Conservation (phyloP, 2,329 filamentous ascomycete genomes). For the Penicillium brevicompactum region DNA sequence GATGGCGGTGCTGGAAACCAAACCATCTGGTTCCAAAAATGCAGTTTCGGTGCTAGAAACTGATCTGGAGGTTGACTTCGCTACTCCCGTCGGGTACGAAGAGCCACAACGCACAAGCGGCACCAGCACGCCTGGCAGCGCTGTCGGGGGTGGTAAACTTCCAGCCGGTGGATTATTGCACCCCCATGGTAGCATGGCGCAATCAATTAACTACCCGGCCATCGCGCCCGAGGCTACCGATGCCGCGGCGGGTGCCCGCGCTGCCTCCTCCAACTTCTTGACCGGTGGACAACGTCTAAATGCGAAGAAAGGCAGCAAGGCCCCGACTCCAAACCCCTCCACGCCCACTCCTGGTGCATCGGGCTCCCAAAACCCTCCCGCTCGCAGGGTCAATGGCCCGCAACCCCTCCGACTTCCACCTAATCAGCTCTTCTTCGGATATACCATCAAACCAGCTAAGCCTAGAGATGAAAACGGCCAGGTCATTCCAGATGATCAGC, state of each 20-base stretch:
- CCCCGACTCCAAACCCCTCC: constrained; percentile 69
- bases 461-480: constrained; percentile 69
- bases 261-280: constrained; percentile 75
- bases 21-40: constrained; percentile 79
- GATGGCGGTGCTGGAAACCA: constrained; percentile 90
- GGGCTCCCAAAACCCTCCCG: constrained; percentile 47
- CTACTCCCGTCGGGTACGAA: constrained; percentile 88
- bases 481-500: constrained; percentile 63
- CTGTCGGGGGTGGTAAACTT: constrained; percentile 60
- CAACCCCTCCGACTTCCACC: constrained; percentile 81
- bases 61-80: constrained; percentile 95
- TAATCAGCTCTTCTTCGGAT: constrained; percentile 96
- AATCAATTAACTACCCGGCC: constrained; percentile 92
- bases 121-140: constrained; percentile 81
- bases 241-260: constrained; percentile 63
- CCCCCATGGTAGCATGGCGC: constrained; percentile 89
- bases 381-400: constrained; percentile 70
- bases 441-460: constrained; percentile 86
- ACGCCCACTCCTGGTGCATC: constrained; percentile 68
- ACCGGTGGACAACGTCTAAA: constrained; percentile 80
- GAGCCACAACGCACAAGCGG: constrained; percentile 79
- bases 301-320: constrained; percentile 78
- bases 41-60: constrained; percentile 93
- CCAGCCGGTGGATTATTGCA: constrained; percentile 76
- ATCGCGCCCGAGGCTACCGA: constrained; percentile 78